These are phyloP conservation scores for Quercus engelmannii DNA, from an alignment of 306 rosid species.

Conservation along the genomic window DNA sequence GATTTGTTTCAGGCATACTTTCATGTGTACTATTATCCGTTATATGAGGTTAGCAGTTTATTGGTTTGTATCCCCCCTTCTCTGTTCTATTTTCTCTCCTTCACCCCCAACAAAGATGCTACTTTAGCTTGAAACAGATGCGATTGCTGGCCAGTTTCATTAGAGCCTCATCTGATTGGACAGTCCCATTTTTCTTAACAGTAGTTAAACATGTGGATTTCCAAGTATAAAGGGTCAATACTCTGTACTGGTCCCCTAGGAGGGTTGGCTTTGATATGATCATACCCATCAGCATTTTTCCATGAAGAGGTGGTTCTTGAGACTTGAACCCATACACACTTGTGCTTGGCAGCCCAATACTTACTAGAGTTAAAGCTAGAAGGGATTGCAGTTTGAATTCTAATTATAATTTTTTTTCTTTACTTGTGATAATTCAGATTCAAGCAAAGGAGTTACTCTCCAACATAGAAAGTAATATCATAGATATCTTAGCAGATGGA, in stretches of 20 bases:
- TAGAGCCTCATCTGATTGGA: neutral
- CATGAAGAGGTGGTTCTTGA: neutral
- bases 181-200: neutral
- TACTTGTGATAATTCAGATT: neutral
- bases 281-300: neutral
- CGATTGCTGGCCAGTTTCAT: neutral
- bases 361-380: neutral
- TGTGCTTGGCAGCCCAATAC: neutral
- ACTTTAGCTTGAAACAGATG: no score
- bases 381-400: neutral
- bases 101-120: neutral
- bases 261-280: neutral
- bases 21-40: no score
- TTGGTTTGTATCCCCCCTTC: neutral
- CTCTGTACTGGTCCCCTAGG: neutral
- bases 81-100: neutral
- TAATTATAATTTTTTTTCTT: neutral
- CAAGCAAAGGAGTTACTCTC: neutral
- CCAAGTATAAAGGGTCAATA: neutral
- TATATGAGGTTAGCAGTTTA: no score
- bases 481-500: neutral
- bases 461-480: neutral
- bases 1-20: no score
- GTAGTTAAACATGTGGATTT: neutral
- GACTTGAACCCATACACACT: neutral